These are phyloP conservation scores for Globisporangium paroecandrum DNA, from an alignment of 352 stramenopile species.

Conservation along the genomic window DNA sequence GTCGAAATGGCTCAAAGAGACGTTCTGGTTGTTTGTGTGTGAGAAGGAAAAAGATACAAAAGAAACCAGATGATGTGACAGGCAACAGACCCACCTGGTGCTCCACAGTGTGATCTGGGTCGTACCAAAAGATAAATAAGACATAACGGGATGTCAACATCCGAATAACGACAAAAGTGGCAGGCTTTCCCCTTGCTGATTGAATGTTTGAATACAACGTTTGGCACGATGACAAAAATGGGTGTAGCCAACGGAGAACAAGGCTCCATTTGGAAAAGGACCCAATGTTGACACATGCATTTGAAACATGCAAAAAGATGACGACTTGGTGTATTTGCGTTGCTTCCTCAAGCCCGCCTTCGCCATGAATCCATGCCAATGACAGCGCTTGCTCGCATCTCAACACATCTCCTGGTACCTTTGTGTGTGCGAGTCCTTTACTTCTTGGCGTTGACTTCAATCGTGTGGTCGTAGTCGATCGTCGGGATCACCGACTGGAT, in stretches of 20 bases:
- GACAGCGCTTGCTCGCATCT: not conserved
- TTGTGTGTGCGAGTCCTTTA: not conserved
- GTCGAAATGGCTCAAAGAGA: conserved; percentile 1
- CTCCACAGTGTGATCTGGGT: not conserved
- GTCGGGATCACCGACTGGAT: conserved; percentile 98
- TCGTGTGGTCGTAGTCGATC: conserved; percentile 99
- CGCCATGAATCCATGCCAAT: not conserved
- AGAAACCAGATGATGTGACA: conserved; percentile 14
- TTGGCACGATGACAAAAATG: too few relatives aligned
- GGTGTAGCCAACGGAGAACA: too few relatives aligned
- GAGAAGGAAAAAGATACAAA: conserved; percentile 18
- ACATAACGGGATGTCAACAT: too few relatives aligned
- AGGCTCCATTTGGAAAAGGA: not conserved
- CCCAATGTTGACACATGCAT: not conserved
- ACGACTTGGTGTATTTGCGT: not conserved
- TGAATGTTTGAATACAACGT: too few relatives aligned
- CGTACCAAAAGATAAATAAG: not conserved
- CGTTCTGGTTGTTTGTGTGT: not conserved
- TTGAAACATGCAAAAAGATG: not conserved
- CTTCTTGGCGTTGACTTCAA: conserved; percentile 90
- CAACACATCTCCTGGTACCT: not conserved
- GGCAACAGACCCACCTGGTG: not conserved
- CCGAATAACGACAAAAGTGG: too few relatives aligned
- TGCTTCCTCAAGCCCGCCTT: not conserved
- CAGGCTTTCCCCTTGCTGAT: too few relatives aligned